Conservation (phyloP, 2,329 filamentous ascomycete species). For the Aspergillus sp. region DNA sequence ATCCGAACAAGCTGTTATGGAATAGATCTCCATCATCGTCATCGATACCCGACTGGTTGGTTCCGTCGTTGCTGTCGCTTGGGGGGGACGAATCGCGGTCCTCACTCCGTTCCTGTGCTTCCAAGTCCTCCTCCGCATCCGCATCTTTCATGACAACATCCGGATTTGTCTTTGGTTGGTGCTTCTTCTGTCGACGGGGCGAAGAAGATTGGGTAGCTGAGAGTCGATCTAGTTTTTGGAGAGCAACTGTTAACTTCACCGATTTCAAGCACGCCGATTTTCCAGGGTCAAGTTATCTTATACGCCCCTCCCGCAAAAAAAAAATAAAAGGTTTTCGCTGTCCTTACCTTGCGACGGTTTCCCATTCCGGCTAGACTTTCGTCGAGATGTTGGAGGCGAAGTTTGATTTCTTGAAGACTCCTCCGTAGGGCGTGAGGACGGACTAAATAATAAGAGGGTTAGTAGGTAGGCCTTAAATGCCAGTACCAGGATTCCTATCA, state of each 20-base stretch:
- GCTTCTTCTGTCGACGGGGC: constrained; percentile 55
- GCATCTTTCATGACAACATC: constrained; percentile 72
- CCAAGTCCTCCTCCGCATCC: constrained; percentile 59
- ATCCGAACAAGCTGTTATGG: constrained; percentile 62
- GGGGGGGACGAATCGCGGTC: constrained; percentile 58
- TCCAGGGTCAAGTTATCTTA: not conserved
- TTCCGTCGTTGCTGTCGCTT: constrained; percentile 68
- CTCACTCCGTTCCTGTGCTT: constrained; percentile 38
- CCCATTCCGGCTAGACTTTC: constrained; percentile 72
- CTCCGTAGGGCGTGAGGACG: constrained; percentile 64
- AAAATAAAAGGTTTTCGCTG: not conserved
- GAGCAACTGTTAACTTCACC: constrained; percentile 11
- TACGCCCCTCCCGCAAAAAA: not conserved
- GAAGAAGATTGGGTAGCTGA: constrained; percentile 34
- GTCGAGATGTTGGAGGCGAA: constrained; percentile 64
- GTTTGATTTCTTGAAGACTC: constrained; percentile 56
- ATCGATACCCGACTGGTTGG: constrained; percentile 51
- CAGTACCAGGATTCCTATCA: not conserved
- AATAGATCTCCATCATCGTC: constrained; percentile 63
- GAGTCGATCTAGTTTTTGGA: constrained; percentile 29
- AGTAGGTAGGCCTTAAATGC: not conserved
- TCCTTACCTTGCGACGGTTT: constrained; percentile 57
- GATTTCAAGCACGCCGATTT: not conserved
- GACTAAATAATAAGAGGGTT: constrained; percentile 45
- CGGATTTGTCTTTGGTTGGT: constrained; percentile 54